Percentiles rank a stretch among this genome's conserved stretches.
phyloP scores from a whole-genome alignment of 2,329 filamentous ascomycete genomes.

The Didymellaceae sp. region DNA sequence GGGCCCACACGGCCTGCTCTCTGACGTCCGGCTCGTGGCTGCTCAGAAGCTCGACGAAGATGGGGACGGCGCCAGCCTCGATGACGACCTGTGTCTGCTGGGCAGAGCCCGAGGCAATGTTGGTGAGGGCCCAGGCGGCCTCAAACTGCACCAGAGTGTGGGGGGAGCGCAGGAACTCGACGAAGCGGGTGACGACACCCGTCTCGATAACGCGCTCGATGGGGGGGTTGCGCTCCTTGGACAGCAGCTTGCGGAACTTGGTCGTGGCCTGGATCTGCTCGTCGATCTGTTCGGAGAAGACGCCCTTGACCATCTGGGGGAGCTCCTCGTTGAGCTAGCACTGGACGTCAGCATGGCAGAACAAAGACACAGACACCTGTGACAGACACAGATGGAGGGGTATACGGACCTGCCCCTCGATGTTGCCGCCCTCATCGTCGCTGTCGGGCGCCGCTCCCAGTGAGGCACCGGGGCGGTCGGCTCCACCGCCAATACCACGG shows the following conservation, averaged over 20 bases:
- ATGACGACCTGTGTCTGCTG: conserved; percentile 99
- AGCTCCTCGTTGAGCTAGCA: conserved; percentile 92
- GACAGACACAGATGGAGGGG: conserved; percentile 24
- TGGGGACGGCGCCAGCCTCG: conserved; percentile 95
- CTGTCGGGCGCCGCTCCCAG: conserved; percentile 91
- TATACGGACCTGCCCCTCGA: conserved; percentile 87
- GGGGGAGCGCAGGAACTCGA: conserved; percentile 96
- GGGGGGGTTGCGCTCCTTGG: conserved; percentile 97
- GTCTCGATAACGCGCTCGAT: conserved; percentile 99
- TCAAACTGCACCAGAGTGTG: conserved; percentile 99
- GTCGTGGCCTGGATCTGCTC: conserved; percentile 96
- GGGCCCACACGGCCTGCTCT: conserved; percentile 97
- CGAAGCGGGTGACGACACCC: conserved; percentile 94
- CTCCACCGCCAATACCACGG: conserved; percentile 83
- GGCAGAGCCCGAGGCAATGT: conserved; percentile 97
- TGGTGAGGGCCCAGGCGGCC: conserved; percentile 98
- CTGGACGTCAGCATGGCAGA: conserved; percentile 23
- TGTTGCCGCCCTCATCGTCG: conserved; percentile 94
- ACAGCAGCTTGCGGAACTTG: conserved; percentile 96
- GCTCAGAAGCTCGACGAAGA: conserved; percentile 94
- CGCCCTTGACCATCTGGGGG: conserved; percentile 95
- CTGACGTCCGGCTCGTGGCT: conserved; percentile 97
- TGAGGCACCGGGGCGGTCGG: conserved; percentile 73
- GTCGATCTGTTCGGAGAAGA: conserved; percentile 99
- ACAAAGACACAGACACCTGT: conserved; percentile 6